Conservation (phyloP, 2,329 filamentous ascomycete genomes). For the Colletotrichum sp. region DNA sequence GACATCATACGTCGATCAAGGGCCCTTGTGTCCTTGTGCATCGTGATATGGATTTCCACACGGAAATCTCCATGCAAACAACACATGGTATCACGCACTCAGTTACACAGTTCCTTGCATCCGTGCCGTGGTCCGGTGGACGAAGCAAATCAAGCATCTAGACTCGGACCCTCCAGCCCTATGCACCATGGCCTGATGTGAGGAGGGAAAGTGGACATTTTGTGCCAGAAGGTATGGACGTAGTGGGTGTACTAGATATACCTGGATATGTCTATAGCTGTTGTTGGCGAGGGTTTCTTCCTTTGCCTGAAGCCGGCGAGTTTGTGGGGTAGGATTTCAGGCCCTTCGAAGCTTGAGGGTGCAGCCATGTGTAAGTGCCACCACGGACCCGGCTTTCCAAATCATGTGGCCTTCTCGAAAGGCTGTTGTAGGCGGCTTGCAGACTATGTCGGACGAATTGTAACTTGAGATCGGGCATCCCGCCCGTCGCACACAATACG, state of each 20-base stretch:
- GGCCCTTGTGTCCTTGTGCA: neutral
- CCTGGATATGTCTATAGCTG: rapidly evolving
- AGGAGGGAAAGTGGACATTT: too few species aligned
- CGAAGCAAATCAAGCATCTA: neutral
- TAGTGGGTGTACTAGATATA: rapidly evolving
- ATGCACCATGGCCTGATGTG: neutral
- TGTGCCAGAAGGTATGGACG: too few species aligned
- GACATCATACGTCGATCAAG: neutral
- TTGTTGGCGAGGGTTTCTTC: too few species aligned
- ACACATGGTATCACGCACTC: neutral
- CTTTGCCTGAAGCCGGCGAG: neutral
- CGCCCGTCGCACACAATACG: neutral
- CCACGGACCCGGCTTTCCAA: neutral
- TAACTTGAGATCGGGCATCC: neutral
- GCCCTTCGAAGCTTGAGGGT: neutral
- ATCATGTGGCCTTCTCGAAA: neutral
- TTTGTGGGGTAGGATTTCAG: neutral
- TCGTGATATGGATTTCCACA: neutral
- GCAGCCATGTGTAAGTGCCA: neutral
- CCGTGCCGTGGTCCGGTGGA: neutral
- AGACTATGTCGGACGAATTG: neutral
- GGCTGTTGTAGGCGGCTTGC: neutral
- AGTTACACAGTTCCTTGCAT: neutral
- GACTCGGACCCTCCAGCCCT: neutral
- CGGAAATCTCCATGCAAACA: too few species aligned